phyloP scores from a whole-genome alignment of 208 protist genomes.

The Leishmania tropica region DNA sequence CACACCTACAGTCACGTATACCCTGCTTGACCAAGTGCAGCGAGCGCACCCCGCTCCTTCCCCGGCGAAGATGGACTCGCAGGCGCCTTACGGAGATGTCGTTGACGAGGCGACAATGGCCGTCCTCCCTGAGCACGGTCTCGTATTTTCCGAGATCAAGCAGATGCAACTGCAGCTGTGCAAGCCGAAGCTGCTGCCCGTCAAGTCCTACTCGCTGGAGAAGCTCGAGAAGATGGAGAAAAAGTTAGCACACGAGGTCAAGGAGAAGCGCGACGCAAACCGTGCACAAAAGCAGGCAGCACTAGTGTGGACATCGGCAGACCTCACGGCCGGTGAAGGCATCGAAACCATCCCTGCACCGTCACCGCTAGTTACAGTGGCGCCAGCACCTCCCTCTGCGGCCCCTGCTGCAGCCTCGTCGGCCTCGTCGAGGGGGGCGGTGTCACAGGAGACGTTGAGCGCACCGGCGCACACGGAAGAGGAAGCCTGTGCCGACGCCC shows the following conservation, averaged over 20 bases:
- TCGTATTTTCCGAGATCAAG: conserved; percentile 80
- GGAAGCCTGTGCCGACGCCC: conserved; percentile 12
- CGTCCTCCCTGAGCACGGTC: conserved; percentile 79
- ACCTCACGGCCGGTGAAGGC: not conserved
- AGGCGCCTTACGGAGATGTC: not conserved
- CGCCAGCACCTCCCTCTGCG: not conserved
- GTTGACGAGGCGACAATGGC: conserved; percentile 32
- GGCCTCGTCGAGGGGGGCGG: not conserved
- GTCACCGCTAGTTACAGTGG: not conserved
- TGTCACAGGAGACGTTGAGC: conserved; percentile 5
- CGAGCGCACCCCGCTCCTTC: not conserved
- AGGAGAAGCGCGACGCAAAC: conserved; percentile 43
- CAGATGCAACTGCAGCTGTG: conserved; percentile 89
- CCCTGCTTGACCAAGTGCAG: not conserved
- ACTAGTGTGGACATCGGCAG: conserved; percentile 35
- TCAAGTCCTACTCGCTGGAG: conserved; percentile 96
- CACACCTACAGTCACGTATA: not conserved
- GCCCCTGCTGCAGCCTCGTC: not conserved
- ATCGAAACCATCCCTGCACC: not conserved
- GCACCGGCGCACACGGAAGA: conserved; percentile 9
- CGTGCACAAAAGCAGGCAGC: conserved; percentile 31
- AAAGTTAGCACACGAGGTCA: conserved; percentile 52
- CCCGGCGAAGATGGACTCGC: conserved; percentile 5
- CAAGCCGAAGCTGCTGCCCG: conserved; percentile 96
- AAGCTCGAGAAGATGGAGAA: conserved; percentile 93